These are phyloP conservation scores for Pugionium cornutum DNA, from an alignment of 345 rosid species.

Conservation along the genomic window DNA sequence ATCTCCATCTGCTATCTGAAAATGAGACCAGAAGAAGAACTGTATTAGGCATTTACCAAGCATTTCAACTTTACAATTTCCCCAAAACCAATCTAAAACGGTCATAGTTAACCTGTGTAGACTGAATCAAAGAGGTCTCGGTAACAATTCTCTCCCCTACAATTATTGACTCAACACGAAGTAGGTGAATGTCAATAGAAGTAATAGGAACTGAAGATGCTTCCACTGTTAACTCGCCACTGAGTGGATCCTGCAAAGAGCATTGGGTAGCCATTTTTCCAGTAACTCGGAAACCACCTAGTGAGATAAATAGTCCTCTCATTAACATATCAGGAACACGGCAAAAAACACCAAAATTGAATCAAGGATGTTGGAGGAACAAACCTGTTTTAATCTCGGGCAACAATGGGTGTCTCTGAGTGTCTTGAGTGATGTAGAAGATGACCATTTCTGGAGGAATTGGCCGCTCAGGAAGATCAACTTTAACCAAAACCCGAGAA, in stretches of 20 bases:
- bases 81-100: background rate
- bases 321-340: background rate
- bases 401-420: constrained; percentile 84
- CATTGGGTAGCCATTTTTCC: constrained; percentile 76
- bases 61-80: background rate
- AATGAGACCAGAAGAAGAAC: constrained; percentile 25
- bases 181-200: constrained; percentile 77
- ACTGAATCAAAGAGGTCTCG: constrained; percentile 88
- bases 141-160: constrained; percentile 75
- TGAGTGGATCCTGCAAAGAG: constrained; percentile 70
- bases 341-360: background rate
- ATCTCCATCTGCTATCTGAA: constrained; percentile 92
- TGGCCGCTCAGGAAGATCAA: constrained; percentile 63
- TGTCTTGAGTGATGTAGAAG: constrained; percentile 89
- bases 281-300: constrained; percentile 85
- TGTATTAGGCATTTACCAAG: constrained; percentile 3
- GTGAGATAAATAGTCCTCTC: constrained; percentile 24
- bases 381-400: constrained; percentile 79
- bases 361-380: background rate
- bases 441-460: constrained; percentile 75
- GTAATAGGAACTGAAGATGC: constrained; percentile 67
- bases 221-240: constrained; percentile 82
- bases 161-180: constrained; percentile 72
- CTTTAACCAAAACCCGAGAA: constrained; percentile 43
- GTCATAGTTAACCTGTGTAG: constrained; percentile 64